Conservation (phyloP, 805 yeast species). For the Sungouiozyma intestinalis region DNA sequence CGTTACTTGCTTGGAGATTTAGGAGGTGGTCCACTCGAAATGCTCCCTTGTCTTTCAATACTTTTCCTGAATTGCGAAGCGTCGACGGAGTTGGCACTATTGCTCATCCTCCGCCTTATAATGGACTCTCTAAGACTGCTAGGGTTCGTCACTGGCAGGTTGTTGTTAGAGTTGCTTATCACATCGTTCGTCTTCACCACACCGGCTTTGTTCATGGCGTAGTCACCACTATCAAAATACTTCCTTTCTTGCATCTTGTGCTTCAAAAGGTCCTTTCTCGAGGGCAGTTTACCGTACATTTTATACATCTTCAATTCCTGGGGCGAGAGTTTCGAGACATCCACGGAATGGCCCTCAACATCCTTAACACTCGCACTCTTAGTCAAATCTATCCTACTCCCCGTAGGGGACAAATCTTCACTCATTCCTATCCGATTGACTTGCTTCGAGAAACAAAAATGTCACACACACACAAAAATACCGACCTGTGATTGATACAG, state of each 20-base stretch:
- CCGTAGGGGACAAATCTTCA: slow-evolving; percentile 21
- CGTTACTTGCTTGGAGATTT: slow-evolving; percentile 24
- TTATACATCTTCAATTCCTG: slow-evolving; percentile 72
- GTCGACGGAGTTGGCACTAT: slow-evolving; percentile 24
- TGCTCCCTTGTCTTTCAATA: slow-evolving; percentile 25
- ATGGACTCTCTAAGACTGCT: slow-evolving; percentile 28
- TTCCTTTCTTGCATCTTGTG: slow-evolving; percentile 78
- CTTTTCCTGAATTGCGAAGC: slow-evolving; percentile 8
- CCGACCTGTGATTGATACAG: too few relatives aligned
- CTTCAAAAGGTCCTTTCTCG: slow-evolving; percentile 63
- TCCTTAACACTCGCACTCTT: slow-evolving; percentile 7
- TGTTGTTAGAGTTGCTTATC: slow-evolving; percentile 19
- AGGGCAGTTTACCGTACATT: slow-evolving; percentile 79
- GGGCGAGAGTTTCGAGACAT: slow-evolving; percentile 51
- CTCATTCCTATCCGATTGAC: too few relatives aligned
- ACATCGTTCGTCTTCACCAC: slow-evolving; percentile 24
- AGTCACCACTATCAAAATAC: slow-evolving; percentile 90
- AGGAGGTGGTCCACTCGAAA: slow-evolving; percentile 30
- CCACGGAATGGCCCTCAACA: slow-evolving; percentile 26
- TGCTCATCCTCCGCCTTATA: slow-evolving; percentile 27
- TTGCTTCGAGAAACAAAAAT: too few relatives aligned
- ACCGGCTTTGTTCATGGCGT: slow-evolving; percentile 73
- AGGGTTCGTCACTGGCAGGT: slow-evolving; percentile 29
- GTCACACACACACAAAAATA: too few relatives aligned
- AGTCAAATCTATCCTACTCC: slow-evolving; percentile 17